phyloP scores from a whole-genome alignment of 163 green algal species.

The Scenedesmus sp. region DNA sequence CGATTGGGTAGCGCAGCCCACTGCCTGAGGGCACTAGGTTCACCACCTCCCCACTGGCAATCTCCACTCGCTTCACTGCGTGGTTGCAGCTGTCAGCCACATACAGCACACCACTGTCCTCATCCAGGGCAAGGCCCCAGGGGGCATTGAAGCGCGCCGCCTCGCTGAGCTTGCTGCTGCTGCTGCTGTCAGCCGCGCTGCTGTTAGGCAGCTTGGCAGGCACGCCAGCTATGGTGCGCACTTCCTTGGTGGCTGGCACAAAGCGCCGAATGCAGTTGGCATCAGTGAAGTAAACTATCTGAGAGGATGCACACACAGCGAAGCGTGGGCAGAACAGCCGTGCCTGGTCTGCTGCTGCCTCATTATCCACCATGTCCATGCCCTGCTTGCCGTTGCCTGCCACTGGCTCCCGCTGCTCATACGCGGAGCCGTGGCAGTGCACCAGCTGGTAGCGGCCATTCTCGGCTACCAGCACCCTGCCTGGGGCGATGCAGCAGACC shows the following conservation, averaged over 20 bases:
- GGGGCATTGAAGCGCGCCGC: conserved; percentile 32
- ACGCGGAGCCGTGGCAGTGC: conserved; percentile 38
- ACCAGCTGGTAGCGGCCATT: conserved; percentile 46
- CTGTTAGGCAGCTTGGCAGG: not conserved
- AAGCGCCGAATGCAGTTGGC: conserved; percentile 41
- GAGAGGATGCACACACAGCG: conserved; percentile 11
- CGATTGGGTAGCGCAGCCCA: conserved; percentile 39
- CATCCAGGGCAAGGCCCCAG: conserved; percentile 39
- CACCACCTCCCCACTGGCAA: conserved; percentile 29
- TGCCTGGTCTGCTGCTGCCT: conserved; percentile 36
- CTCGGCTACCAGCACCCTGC: conserved; percentile 42
- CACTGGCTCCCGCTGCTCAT: conserved; percentile 34
- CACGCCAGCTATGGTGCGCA: conserved; percentile 36
- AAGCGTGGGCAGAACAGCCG: conserved; percentile 43
- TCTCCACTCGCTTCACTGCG: conserved; percentile 18
- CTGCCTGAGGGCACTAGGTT: conserved; percentile 25
- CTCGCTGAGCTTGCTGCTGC: not conserved
- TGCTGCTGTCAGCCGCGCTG: not conserved
- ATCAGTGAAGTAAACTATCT: conserved; percentile 48
- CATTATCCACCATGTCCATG: conserved; percentile 2
- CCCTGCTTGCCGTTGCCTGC: conserved; percentile 41
- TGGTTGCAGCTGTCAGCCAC: conserved; percentile 47
- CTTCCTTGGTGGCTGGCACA: conserved; percentile 27
- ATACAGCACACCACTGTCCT: conserved; percentile 37
- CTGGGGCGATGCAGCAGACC: conserved; percentile 24